Evolutionary conservation across 805 yeast genomes (phyloP).

Genomic region (Sugiyamaella floridensis): DNA sequence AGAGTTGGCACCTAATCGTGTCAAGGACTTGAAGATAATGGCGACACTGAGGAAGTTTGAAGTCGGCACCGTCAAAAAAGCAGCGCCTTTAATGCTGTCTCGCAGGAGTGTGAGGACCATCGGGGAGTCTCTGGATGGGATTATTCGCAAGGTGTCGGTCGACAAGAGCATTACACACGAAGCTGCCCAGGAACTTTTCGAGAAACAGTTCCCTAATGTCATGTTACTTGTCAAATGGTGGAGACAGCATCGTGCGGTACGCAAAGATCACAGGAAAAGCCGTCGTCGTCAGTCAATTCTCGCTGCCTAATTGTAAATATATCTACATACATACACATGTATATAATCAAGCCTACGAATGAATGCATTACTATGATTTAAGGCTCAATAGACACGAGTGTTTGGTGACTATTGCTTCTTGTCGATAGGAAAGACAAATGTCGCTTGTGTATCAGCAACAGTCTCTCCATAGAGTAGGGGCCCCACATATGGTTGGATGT

Average conservation of each 20-base stretch:
- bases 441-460: conserved; percentile 10
- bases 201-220: neutral
- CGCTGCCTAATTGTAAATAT: too few relatives aligned
- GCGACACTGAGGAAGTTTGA: neutral
- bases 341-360: neutral
- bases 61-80: neutral
- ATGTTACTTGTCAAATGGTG: neutral
- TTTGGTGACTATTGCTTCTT: neutral
- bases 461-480: conserved; percentile 64
- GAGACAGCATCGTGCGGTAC: neutral
- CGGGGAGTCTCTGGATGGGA: neutral
- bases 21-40: neutral
- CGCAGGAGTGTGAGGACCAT: neutral
- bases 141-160: neutral
- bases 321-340: too few relatives aligned
- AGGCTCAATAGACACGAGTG: too few relatives aligned
- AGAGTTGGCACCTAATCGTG: conserved; percentile 2
- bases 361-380: neutral
- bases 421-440: conserved; percentile 16
- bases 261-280: too few relatives aligned
- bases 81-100: neutral
- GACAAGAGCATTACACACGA: neutral
- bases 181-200: neutral
- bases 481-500: conserved; percentile 88
- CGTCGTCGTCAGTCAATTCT: too few relatives aligned